Evolutionary conservation across 352 stramenopile species (phyloP).

Genomic region (Nothophytophthora sp.): DNA sequence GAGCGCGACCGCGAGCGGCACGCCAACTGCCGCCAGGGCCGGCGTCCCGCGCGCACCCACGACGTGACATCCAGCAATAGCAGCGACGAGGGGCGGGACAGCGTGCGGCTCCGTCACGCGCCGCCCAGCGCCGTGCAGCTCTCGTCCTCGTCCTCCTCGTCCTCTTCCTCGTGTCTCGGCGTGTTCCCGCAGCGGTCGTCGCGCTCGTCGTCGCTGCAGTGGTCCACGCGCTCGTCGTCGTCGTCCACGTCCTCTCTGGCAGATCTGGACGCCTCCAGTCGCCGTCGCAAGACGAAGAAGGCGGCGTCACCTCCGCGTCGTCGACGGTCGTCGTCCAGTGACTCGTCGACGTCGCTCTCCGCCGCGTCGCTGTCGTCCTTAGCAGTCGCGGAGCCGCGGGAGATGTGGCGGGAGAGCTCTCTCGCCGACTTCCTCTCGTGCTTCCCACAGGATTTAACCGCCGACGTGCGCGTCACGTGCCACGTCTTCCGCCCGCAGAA

Average conservation of each 20-base stretch:
- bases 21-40: neutral
- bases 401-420: constrained; percentile 30
- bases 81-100: neutral
- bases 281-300: too few relatives aligned
- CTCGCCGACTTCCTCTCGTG: constrained; percentile 36
- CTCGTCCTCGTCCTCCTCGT: neutral
- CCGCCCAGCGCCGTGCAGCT: neutral
- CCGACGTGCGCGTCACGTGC: constrained; percentile 50
- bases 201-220: constrained; percentile 31
- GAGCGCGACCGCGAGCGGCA: neutral
- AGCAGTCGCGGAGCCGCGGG: constrained; percentile 3
- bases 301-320: neutral
- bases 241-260: neutral
- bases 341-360: constrained; percentile 9
- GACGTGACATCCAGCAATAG: too few relatives aligned
- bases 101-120: neutral
- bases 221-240: constrained; percentile 21
- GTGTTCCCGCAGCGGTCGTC: constrained; percentile 34
- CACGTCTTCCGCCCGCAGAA: constrained; percentile 21
- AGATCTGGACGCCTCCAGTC: neutral
- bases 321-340: constrained; percentile 7
- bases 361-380: neutral
- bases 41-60: neutral
- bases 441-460: constrained; percentile 39
- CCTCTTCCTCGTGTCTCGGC: constrained; percentile 8